These are phyloP conservation scores for Pseudocercospora pini-densiflorae DNA, from an alignment of 2,329 filamentous ascomycete species.

Conservation along the genomic window DNA sequence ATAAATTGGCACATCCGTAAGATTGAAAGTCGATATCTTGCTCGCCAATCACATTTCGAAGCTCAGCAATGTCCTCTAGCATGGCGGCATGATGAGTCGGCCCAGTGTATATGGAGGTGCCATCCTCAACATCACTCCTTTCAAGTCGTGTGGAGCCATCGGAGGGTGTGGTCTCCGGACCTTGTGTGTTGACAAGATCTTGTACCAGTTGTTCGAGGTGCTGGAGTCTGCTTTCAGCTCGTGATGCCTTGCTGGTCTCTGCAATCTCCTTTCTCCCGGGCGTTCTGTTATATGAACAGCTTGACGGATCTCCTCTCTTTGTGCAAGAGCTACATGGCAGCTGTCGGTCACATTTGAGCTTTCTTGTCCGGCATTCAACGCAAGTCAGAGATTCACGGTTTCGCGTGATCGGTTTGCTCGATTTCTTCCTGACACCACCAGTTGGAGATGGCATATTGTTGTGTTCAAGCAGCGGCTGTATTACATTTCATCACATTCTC, in stretches of 20 bases:
- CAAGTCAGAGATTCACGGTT: conserved; percentile 21
- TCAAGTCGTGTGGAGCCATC: neutral
- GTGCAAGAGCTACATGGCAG: conserved; percentile 17
- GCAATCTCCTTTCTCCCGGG: conserved; percentile 5
- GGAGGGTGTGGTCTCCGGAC: neutral
- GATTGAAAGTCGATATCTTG: conserved; percentile 6
- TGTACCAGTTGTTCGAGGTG: conserved; percentile 20
- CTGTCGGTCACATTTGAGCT: conserved; percentile 20
- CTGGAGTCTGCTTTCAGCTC: conserved; percentile 18
- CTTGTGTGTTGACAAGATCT: conserved; percentile 9
- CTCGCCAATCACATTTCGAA: conserved; percentile 20
- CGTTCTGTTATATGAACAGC: conserved; percentile 14
- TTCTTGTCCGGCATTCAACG: conserved; percentile 10
- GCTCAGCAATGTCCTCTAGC: conserved; percentile 24
- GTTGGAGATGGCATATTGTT: neutral
- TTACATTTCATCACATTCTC: neutral
- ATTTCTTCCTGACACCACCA: conserved; percentile 13
- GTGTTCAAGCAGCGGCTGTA: neutral
- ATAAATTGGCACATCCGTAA: neutral
- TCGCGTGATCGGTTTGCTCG: conserved; percentile 14
- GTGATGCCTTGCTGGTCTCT: neutral
- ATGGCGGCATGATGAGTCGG: conserved; percentile 26
- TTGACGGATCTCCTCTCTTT: conserved; percentile 8
- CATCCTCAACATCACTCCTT: neutral
- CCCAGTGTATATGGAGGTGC: conserved; percentile 16